A percentile compares a stretch with the other conserved stretches of the same genome.
These are phyloP conservation scores for Huntiella moniliformis DNA, from an alignment of 2,329 filamentous ascomycete genomes.

Conservation along the genomic window DNA sequence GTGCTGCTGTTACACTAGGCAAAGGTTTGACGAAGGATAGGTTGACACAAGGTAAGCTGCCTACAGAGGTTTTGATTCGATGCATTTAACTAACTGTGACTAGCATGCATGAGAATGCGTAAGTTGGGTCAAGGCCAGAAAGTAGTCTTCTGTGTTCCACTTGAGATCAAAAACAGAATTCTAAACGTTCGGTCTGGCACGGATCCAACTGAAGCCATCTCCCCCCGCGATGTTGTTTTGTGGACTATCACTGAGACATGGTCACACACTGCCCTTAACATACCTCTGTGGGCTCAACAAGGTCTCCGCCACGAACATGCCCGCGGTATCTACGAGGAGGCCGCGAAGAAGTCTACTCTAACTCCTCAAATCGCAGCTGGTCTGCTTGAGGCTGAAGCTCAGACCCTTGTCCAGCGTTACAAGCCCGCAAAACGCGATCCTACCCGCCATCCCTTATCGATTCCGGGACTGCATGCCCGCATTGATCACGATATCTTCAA, in stretches of 20 bases:
- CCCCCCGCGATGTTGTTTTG: conserved; percentile 29
- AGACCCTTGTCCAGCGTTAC: conserved; percentile 33
- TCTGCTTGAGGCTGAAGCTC: conserved; percentile 37
- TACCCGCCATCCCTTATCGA: background rate
- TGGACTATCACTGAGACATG: conserved; percentile 44
- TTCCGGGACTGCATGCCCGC: background rate
- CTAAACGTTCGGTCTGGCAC: conserved; percentile 11
- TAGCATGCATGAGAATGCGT: conserved; percentile 54
- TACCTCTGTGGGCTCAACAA: conserved; percentile 43
- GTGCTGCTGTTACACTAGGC: conserved; percentile 50
- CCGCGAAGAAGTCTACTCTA: conserved; percentile 17
- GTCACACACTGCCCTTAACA: conserved; percentile 26
- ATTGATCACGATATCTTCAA: conserved; percentile 1
- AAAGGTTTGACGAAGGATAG: conserved; percentile 47
- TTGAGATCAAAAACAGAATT: conserved; percentile 40
- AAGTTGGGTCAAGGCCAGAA: conserved; percentile 49
- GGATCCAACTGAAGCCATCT: conserved; percentile 18
- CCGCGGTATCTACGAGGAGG: conserved; percentile 14
- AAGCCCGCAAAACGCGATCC: conserved; percentile 17
- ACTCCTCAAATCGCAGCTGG: no score
- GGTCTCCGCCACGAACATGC: conserved; percentile 31
- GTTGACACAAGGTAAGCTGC: conserved; percentile 42
- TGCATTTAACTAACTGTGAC: background rate
- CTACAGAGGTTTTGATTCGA: background rate
- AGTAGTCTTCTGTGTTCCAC: conserved; percentile 38